Percentiles rank a stretch among this genome's conserved stretches.
Conservation (phyloP, 441 rosid species). For the Bruguiera hainesii region DNA sequence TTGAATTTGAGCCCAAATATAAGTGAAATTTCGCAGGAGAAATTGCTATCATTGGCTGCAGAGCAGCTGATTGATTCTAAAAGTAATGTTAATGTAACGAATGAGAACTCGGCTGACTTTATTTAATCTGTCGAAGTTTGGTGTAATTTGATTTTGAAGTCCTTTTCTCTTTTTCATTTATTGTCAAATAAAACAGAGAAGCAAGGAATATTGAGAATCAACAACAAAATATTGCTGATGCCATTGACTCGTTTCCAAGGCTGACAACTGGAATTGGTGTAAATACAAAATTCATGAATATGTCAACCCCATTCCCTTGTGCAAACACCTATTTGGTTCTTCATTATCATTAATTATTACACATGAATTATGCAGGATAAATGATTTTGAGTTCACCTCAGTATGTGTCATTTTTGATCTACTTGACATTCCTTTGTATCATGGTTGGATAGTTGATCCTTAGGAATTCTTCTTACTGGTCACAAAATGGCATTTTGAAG, state of each 20-base stretch:
- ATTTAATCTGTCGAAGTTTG: slow-evolving; percentile 5
- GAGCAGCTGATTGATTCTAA: slow-evolving; percentile 92
- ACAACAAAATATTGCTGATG: slow-evolving; percentile 95
- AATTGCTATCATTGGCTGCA: slow-evolving; percentile 75
- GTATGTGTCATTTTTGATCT: slow-evolving; percentile 97
- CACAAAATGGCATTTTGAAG: not conserved
- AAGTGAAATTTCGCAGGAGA: slow-evolving; percentile 91
- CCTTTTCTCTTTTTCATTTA: slow-evolving; percentile 1
- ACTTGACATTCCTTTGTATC: slow-evolving; percentile 89
- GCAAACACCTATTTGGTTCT: not conserved
- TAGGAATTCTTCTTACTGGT: slow-evolving; percentile 45
- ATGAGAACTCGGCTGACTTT: slow-evolving; percentile 13
- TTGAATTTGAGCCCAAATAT: slow-evolving; percentile 71
- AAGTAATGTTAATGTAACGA: slow-evolving; percentile 79
- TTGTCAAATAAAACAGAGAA: slow-evolving; percentile 67
- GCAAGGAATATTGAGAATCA: slow-evolving; percentile 86
- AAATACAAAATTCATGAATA: slow-evolving; percentile 88
- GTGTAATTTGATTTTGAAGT: slow-evolving; percentile 13
- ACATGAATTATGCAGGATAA: slow-evolving; percentile 61
- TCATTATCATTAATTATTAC: slow-evolving; percentile 15
- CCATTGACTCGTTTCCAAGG: slow-evolving; percentile 84
- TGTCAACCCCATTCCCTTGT: not conserved
- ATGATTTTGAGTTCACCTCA: slow-evolving; percentile 94
- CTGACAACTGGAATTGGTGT: slow-evolving; percentile 98
- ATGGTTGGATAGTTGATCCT: slow-evolving; percentile 99